Evolutionary conservation across 2,329 filamentous ascomycete species (phyloP), one percentile per base, ranked within the genome.

Genomic region (Zelopaecilomyces penicillatus): DNA sequence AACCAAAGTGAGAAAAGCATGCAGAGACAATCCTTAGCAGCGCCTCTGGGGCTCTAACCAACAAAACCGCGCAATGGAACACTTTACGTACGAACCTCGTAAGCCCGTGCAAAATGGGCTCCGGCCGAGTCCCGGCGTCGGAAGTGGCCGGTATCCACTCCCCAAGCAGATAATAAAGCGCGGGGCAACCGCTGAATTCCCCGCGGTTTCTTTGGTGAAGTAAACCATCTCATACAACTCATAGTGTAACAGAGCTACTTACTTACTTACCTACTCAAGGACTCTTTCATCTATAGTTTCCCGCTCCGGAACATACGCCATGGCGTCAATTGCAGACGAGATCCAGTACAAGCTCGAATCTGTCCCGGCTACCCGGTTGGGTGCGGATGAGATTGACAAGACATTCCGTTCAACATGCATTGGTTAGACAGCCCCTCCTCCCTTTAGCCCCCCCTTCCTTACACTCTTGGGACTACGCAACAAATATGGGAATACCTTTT

Each of bases 401-500:
- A 78, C 75, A 29, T 82, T 83, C 57, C 71, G 75, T 44, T 80
- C 78, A 12, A 76, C 65, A 58, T 74, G 68, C 56, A 81, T 82
- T 53, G 80, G 80, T 82, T 60, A 55, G 74, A 32, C 28, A 11
- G 6, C 65, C 4, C 33, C 10, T 4, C 30, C 41, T 26, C 35
- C 8, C 9, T 39, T 41, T 19, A 12, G 6, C 11, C 36, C 19
- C 26, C 12, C 30, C 11, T 5, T 36, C 27, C n/a, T 10, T 8
- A 9, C 5, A 12, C 4, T 3, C 10, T 31, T 11, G 29, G 2
- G 5, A 6, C 29, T 10, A 27, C 29, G 37, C 11, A 27, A 38
- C 26, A 9, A 11, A 7, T 27, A 27, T 5, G 28, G 12, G 12
- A 30, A 41, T 43, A 33, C 46, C 37, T 12, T 30, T 11, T 5